Evolutionary conservation across 2,329 filamentous ascomycete species (phyloP).

Genomic region (Elsinoe australis): DNA sequence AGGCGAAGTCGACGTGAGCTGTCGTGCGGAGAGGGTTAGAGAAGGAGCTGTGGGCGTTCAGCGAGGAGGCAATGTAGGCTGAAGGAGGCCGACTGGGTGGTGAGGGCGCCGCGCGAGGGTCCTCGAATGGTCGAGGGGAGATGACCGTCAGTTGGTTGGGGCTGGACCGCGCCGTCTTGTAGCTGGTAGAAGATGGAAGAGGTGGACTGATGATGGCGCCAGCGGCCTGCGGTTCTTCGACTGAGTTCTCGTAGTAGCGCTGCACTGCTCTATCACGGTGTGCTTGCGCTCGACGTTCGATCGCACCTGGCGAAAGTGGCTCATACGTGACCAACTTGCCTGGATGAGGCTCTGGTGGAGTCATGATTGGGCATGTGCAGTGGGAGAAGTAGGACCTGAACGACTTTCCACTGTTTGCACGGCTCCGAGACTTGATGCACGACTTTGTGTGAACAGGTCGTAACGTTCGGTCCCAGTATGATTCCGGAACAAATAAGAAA

Average conservation of each 20-base stretch:
- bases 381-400: slow-evolving; percentile 9
- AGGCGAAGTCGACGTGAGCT: slow-evolving; percentile 13
- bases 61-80: slow-evolving; percentile 2
- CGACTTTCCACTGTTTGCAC: neutral
- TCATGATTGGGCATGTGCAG: slow-evolving; percentile 2
- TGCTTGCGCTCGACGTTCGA: slow-evolving; percentile 5
- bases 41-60: slow-evolving; percentile 11
- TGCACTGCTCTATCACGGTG: slow-evolving; percentile 7
- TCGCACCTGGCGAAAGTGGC: neutral
- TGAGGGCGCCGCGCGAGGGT: neutral
- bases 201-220: slow-evolving; percentile 7
- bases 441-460: slow-evolving; percentile 1
- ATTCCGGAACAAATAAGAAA: slow-evolving; percentile 12
- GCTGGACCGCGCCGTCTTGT: neutral
- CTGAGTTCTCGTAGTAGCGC: slow-evolving; percentile 10
- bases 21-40: neutral
- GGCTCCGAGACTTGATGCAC: slow-evolving; percentile 8
- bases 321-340: slow-evolving; percentile 9
- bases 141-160: slow-evolving; percentile 1
- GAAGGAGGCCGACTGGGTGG: neutral
- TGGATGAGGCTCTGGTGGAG: neutral
- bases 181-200: neutral
- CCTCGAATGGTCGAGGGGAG: slow-evolving; percentile 2
- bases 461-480: slow-evolving; percentile 12
- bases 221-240: neutral